These are phyloP conservation scores for Pelargonium citronellum DNA, from an alignment of 441 rosid species.

Conservation along the genomic window DNA sequence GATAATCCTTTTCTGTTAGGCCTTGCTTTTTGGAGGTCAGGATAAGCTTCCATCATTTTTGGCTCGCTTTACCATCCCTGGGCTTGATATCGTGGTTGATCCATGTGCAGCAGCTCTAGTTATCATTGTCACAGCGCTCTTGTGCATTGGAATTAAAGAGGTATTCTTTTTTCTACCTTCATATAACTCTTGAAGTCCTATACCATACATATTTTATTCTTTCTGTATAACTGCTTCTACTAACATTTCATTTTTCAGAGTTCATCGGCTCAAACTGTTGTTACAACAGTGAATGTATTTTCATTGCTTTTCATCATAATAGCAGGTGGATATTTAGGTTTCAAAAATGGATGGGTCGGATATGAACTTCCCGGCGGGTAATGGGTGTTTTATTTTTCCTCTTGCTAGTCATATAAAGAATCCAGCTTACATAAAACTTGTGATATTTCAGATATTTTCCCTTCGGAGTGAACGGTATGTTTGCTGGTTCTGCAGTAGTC, in stretches of 20 bases:
- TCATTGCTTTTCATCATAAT: constrained; percentile 70
- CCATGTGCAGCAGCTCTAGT: constrained; percentile 3
- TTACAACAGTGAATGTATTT: constrained; percentile 63
- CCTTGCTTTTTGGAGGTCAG: background rate
- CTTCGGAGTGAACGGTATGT: constrained; percentile 76
- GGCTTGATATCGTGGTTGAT: background rate
- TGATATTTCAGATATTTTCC: constrained; percentile 57
- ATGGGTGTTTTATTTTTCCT: constrained; percentile 15
- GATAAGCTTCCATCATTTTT: background rate
- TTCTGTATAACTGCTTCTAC: constrained; percentile 8
- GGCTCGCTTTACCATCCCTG: background rate
- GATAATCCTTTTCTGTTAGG: background rate
- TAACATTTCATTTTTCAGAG: constrained; percentile 41
- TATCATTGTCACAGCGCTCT: background rate
- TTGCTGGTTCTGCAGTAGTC: constrained; percentile 73
- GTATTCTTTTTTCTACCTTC: background rate
- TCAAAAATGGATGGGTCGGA: constrained; percentile 78
- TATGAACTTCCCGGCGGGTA: constrained; percentile 73
- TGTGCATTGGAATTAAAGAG: background rate
- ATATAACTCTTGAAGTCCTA: background rate
- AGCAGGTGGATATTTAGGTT: constrained; percentile 71
- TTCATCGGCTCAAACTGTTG: constrained; percentile 63
- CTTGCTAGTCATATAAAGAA: constrained; percentile 7
- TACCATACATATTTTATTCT: no score
- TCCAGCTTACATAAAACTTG: constrained; percentile 14